These are phyloP conservation scores for Acacia crassicarpa DNA, from an alignment of 306 rosid species.

Conservation along the genomic window DNA sequence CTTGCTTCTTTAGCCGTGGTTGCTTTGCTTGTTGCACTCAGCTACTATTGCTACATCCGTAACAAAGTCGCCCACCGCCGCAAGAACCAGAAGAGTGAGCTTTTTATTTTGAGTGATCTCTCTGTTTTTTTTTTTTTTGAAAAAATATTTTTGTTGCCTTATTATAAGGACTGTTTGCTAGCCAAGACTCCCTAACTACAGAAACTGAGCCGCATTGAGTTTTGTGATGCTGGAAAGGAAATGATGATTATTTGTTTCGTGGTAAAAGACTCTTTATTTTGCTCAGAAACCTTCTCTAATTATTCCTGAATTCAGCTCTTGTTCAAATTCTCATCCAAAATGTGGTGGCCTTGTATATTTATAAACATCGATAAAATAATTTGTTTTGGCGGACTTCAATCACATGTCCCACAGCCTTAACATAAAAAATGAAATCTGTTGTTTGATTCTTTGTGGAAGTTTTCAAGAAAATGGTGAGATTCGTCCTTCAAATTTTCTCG, in stretches of 20 bases:
- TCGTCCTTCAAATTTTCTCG: not conserved
- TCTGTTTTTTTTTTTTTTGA: not conserved
- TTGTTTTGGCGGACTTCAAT: too few species aligned
- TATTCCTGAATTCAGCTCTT: not conserved
- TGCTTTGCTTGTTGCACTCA: constrained; percentile 68
- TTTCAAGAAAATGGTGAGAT: not conserved
- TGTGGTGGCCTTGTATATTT: too few species aligned
- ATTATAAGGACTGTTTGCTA: not conserved
- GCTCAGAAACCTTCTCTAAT: not conserved
- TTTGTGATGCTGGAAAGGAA: not conserved
- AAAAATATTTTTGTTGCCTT: not conserved
- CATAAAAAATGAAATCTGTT: too few species aligned
- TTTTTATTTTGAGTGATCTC: not conserved
- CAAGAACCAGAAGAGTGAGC: constrained; percentile 54
- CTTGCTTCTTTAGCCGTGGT: constrained; percentile 76
- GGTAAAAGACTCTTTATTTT: not conserved
- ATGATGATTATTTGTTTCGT: not conserved
- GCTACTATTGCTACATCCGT: constrained; percentile 87
- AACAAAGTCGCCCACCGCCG: constrained; percentile 70
- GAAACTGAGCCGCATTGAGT: not conserved
- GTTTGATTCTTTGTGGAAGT: too few species aligned
- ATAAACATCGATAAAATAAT: too few species aligned
- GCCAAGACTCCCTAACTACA: constrained; percentile 5
- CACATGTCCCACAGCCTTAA: too few species aligned
- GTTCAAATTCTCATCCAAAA: not conserved